Percentiles rank a stretch among this genome's conserved stretches.
phyloP scores from a whole-genome alignment of 163 green algal genomes.

The Volvox carteri region DNA sequence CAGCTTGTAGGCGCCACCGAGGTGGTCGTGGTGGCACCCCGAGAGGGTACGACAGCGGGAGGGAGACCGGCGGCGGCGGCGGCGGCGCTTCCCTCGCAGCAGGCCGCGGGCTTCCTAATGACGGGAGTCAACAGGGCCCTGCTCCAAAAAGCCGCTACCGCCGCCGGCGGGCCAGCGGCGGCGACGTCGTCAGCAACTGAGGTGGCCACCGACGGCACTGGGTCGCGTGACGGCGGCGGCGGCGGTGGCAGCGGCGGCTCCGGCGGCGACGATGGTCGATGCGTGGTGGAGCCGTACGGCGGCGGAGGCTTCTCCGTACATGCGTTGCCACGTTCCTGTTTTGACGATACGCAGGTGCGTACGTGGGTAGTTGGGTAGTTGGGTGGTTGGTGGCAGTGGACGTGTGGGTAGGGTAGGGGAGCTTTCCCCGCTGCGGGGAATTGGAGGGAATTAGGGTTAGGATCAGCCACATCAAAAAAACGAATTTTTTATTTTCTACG shows the following conservation, averaged over 20 bases:
- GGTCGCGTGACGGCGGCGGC: background rate
- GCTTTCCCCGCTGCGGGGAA: background rate
- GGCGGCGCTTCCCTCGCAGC: no score
- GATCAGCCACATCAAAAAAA: background rate
- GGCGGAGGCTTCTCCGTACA: background rate
- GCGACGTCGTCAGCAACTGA: background rate
- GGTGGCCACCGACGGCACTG: no score
- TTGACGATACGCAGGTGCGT: conserved; percentile 40
- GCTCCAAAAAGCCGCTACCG: background rate
- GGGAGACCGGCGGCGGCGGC: no score
- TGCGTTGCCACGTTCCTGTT: conserved; percentile 25
- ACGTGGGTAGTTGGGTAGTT: background rate
- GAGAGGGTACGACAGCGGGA: background rate
- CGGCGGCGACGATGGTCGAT: background rate
- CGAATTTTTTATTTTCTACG: background rate
- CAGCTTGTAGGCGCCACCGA: background rate
- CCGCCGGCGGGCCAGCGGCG: background rate
- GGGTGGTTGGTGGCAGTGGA: background rate
- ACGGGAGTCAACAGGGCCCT: conserved; percentile 2
- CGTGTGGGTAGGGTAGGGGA: background rate
- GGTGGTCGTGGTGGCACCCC: conserved; percentile 24
- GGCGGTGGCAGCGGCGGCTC: background rate
- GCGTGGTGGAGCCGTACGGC: background rate
- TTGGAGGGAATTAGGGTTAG: background rate
- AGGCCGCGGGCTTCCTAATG: background rate